phyloP scores from a whole-genome alignment of 176 grass and related monocot species.

The Carex scoparia region DNA sequence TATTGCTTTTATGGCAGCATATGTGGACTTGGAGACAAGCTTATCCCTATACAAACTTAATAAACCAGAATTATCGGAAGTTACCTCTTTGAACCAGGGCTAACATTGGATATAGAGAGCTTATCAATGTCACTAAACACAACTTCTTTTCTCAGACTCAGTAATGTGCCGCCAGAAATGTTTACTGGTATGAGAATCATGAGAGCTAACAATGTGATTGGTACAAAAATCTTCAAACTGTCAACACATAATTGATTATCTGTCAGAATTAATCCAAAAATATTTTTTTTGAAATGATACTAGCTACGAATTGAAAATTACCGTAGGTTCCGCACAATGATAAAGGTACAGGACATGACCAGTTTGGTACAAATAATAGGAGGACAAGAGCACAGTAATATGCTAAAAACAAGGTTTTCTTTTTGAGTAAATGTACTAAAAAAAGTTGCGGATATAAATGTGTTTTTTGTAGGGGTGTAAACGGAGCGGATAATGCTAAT shows the following conservation, averaged over 20 bases:
- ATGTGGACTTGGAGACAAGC: not conserved
- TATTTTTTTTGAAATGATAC: not conserved
- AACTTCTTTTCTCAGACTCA: slow-evolving; percentile 58
- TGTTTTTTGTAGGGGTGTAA: not conserved
- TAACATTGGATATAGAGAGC: slow-evolving; percentile 97
- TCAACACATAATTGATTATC: not conserved
- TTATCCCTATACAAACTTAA: not conserved
- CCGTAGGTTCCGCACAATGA: not conserved
- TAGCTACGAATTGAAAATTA: not conserved
- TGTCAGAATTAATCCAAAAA: not conserved
- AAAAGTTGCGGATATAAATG: not conserved
- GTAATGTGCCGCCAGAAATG: slow-evolving; percentile 77
- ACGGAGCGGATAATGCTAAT: too few species aligned
- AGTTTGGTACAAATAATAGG: not conserved
- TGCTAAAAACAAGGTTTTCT: not conserved
- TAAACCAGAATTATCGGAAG: not conserved
- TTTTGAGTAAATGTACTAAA: not conserved
- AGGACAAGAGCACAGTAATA: not conserved
- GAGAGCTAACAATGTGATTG: slow-evolving; percentile 55
- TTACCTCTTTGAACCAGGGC: slow-evolving; percentile 82
- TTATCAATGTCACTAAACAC: slow-evolving; percentile 86
- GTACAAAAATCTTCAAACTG: slow-evolving; percentile 93
- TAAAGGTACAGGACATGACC: not conserved
- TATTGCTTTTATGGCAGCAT: not conserved
- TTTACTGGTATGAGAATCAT: slow-evolving; percentile 87